Conservation (phyloP, 2,329 filamentous ascomycete species). For the Pseudocercospora crystallina region DNA sequence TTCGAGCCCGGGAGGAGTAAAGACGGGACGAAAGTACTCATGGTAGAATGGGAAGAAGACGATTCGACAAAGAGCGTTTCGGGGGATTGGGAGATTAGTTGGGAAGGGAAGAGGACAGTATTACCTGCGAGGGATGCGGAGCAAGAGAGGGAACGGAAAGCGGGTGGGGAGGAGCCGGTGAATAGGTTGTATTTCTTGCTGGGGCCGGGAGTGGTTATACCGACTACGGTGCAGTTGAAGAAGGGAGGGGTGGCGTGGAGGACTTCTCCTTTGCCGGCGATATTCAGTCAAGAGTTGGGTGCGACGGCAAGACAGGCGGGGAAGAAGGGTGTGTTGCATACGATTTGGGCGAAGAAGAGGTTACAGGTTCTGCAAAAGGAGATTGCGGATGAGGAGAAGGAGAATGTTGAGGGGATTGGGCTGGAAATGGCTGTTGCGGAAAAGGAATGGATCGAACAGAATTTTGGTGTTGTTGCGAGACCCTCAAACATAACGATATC, state of each 20-base stretch:
- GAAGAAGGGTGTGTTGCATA: slow-evolving; percentile 80
- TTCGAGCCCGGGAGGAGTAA: slow-evolving; percentile 71
- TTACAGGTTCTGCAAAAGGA: slow-evolving; percentile 73
- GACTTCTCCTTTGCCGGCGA: slow-evolving; percentile 80
- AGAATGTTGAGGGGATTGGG: slow-evolving; percentile 78
- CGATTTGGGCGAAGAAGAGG: slow-evolving; percentile 84
- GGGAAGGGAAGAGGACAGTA: slow-evolving; percentile 74
- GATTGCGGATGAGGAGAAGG: slow-evolving; percentile 69
- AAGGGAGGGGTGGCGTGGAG: slow-evolving; percentile 51
- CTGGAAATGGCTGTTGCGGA: slow-evolving; percentile 81
- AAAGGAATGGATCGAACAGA: slow-evolving; percentile 79
- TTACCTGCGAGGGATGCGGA: slow-evolving; percentile 62
- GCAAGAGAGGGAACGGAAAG: slow-evolving; percentile 9
- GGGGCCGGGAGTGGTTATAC: slow-evolving; percentile 69
- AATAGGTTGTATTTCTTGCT: slow-evolving; percentile 79
- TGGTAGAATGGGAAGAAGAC: slow-evolving; percentile 85
- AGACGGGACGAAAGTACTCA: slow-evolving; percentile 85
- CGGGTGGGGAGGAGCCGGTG: slow-evolving; percentile 34
- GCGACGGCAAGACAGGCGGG: slow-evolving; percentile 65
- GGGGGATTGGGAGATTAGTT: slow-evolving; percentile 74
- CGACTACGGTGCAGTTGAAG: slow-evolving; percentile 66
- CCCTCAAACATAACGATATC: slow-evolving; percentile 41
- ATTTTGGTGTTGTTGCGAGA: slow-evolving; percentile 65
- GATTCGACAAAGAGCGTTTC: slow-evolving; percentile 47
- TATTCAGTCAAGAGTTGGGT: slow-evolving; percentile 76